phyloP scores from a whole-genome alignment of 208 protist genomes.

The Trichomonas gallinae region DNA sequence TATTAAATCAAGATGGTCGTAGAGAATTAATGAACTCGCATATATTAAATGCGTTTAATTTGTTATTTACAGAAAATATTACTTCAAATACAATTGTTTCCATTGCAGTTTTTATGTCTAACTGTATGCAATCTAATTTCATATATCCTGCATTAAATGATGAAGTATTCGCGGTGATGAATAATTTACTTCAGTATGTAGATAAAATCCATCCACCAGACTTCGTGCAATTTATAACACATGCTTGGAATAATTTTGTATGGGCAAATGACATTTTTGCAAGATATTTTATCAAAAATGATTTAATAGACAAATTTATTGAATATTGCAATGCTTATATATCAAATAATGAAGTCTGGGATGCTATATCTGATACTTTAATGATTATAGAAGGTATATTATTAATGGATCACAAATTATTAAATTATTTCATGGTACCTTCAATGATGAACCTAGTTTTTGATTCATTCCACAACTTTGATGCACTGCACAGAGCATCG shows the following conservation, averaged over 20 bases:
- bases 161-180: background rate
- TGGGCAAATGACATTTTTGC: background rate
- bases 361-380: background rate
- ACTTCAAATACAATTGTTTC: background rate
- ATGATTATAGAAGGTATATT: background rate
- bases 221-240: background rate
- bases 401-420: background rate
- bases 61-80: background rate
- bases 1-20: background rate
- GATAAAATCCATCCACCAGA: background rate
- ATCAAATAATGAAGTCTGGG: background rate
- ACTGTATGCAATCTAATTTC: background rate
- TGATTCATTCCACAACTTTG: background rate
- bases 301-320: background rate
- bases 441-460: background rate
- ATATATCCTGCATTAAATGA: background rate
- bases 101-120: background rate
- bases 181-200: background rate
- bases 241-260: background rate
- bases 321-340: background rate
- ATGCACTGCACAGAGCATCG: background rate
- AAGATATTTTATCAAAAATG: background rate
- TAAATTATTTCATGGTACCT: background rate
- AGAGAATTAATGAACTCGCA: background rate
- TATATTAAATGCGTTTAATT: background rate